Percentiles rank a stretch among this genome's conserved stretches.
phyloP scores from a whole-genome alignment of 176 grass and related monocot genomes.

The Carex littledalei region DNA sequence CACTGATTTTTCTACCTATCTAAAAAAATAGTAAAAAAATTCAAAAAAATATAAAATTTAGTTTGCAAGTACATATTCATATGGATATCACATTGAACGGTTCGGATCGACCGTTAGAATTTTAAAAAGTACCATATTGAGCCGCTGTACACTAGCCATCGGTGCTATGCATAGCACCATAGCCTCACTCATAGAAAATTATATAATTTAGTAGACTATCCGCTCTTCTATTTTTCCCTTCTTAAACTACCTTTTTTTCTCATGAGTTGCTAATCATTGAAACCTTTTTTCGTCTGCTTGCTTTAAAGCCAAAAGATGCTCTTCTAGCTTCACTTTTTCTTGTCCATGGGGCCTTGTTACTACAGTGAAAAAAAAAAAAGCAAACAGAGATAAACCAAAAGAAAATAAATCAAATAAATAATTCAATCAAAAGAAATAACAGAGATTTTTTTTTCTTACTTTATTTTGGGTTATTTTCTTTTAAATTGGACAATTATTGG shows the following conservation, averaged over 20 bases:
- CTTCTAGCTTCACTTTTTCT: neutral
- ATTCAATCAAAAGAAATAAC: neutral
- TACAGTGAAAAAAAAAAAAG: neutral
- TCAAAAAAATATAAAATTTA: too few species aligned
- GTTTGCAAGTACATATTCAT: too few species aligned
- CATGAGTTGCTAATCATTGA: slow-evolving; percentile 25
- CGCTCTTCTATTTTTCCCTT: neutral
- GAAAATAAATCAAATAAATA: neutral
- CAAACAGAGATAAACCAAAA: neutral
- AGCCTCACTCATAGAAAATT: too few species aligned
- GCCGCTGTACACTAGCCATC: too few species aligned
- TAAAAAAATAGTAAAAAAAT: too few species aligned
- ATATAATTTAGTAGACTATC: slow-evolving; percentile 5
- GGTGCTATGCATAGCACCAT: too few species aligned
- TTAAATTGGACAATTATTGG: neutral
- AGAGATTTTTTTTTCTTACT: neutral
- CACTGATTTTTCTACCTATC: too few species aligned
- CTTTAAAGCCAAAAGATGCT: slow-evolving; percentile 27
- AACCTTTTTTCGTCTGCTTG: slow-evolving; percentile 1
- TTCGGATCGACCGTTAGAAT: too few species aligned
- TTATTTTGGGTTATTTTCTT: neutral
- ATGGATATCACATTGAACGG: too few species aligned
- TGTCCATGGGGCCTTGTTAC: neutral
- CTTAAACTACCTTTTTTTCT: neutral
- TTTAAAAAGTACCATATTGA: too few species aligned